Conservation (phyloP, 148 eudicot species). For the Silene uniflora region DNA sequence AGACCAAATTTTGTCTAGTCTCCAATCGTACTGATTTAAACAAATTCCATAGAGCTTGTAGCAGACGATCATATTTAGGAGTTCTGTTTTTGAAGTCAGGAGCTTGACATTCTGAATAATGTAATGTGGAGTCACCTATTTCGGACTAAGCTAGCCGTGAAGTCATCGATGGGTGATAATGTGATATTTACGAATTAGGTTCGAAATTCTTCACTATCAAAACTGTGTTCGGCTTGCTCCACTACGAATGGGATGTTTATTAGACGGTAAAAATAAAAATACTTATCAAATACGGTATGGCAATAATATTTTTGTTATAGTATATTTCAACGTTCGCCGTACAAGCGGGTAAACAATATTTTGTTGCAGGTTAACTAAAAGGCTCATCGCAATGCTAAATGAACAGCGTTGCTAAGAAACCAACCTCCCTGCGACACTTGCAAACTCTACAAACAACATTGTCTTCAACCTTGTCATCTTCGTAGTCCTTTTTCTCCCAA, state of each 20-base stretch:
- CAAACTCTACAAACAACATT: constrained; percentile 21
- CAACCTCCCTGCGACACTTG: constrained; percentile 16
- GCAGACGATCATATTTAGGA: not conserved
- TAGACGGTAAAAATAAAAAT: too few relatives aligned
- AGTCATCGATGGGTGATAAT: too few relatives aligned
- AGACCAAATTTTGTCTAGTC: not conserved
- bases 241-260: too few relatives aligned
- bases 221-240: too few relatives aligned
- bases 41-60: not conserved
- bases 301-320: too few relatives aligned
- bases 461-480: constrained; percentile 7
- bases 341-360: too few relatives aligned
- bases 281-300: too few relatives aligned
- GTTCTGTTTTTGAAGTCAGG: not conserved
- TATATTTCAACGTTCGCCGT: too few relatives aligned
- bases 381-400: not conserved
- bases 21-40: not conserved
- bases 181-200: too few relatives aligned
- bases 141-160: too few relatives aligned
- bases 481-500: not conserved
- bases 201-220: too few relatives aligned
- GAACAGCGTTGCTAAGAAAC: not conserved
- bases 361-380: not conserved
- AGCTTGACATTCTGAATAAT: not conserved
- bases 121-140: not conserved